phyloP scores from a whole-genome alignment of 225 moss, liverwort and hornwort species.

The Marchantia polymorpha region DNA sequence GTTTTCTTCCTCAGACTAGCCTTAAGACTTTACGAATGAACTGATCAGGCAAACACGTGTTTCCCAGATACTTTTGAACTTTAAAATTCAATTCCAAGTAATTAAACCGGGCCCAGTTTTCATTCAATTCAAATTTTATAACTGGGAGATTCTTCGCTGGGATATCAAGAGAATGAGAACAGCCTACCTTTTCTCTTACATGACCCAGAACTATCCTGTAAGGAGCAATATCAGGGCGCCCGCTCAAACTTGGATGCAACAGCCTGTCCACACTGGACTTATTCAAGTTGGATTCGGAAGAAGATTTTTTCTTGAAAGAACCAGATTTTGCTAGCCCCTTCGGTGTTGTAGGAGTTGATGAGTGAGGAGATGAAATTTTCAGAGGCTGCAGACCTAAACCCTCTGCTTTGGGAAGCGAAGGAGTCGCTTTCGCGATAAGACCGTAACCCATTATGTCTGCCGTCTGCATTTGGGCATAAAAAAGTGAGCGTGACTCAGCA shows the following conservation, averaged over 20 bases:
- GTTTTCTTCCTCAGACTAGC: too few relatives aligned
- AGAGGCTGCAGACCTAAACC: constrained; percentile 34
- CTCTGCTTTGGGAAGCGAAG: constrained; percentile 49
- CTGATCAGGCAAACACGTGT: too few relatives aligned
- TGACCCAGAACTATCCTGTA: constrained; percentile 84
- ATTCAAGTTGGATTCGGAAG: constrained; percentile 67
- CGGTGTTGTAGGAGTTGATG: constrained; percentile 46
- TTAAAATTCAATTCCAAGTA: background rate
- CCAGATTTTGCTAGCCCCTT: constrained; percentile 51
- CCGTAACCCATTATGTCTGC: constrained; percentile 59
- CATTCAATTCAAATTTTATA: background rate
- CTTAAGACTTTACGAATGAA: too few relatives aligned
- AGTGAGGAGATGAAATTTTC: constrained; percentile 29
- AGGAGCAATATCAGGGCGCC: constrained; percentile 85
- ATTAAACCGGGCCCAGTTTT: too few relatives aligned
- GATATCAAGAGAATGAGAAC: too few relatives aligned
- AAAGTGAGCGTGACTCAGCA: background rate
- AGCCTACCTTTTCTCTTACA: constrained; percentile 61
- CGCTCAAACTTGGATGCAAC: constrained; percentile 71
- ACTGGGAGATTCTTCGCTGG: too few relatives aligned
- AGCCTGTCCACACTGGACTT: constrained; percentile 82
- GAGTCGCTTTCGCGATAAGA: constrained; percentile 62
- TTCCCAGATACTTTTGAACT: too few relatives aligned
- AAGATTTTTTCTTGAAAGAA: constrained; percentile 58
- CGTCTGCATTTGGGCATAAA: constrained; percentile 31